phyloP scores from a whole-genome alignment of 495 filamentous ascomycete genomes.

The Collariella sp. region DNA sequence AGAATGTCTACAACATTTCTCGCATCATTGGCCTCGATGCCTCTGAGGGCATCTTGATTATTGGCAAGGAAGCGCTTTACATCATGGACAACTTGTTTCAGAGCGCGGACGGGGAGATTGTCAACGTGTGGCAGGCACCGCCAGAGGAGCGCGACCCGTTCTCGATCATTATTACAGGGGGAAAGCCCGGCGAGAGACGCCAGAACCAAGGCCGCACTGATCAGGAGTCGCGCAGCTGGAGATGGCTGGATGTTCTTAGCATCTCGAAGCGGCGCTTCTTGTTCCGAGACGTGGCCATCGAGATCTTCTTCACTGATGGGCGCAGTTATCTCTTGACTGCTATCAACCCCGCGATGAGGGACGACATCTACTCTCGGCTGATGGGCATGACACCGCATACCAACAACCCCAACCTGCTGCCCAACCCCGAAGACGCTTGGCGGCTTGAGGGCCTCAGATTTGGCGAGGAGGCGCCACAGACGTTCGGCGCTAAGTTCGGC shows the following conservation, averaged over 20 bases:
- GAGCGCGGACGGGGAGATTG: constrained; percentile 86
- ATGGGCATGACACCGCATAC: constrained; percentile 71
- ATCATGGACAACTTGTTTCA: constrained; percentile 94
- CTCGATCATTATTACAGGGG: constrained; percentile 80
- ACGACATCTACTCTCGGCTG: constrained; percentile 69
- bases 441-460: constrained; percentile 76
- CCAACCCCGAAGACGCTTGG: constrained; percentile 67
- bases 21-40: constrained; percentile 89
- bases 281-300: constrained; percentile 89
- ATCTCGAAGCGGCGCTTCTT: constrained; percentile 94
- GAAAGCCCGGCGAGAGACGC: constrained; percentile 55
- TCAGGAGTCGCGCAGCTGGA: constrained; percentile 82
- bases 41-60: constrained; percentile 79
- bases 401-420: constrained; percentile 38
- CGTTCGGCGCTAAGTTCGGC: constrained; percentile 85
- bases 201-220: constrained; percentile 45
- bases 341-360: constrained; percentile 59
- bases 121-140: constrained; percentile 91
- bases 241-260: constrained; percentile 87
- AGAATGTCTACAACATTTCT: constrained; percentile 89
- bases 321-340: constrained; percentile 88
- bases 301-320: constrained; percentile 94
- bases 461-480: constrained; percentile 71
- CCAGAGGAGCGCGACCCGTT: constrained; percentile 90
- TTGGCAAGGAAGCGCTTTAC: constrained; percentile 90